phyloP scores from a whole-genome alignment of 305 asterid genomes.

The Withania somnifera region DNA sequence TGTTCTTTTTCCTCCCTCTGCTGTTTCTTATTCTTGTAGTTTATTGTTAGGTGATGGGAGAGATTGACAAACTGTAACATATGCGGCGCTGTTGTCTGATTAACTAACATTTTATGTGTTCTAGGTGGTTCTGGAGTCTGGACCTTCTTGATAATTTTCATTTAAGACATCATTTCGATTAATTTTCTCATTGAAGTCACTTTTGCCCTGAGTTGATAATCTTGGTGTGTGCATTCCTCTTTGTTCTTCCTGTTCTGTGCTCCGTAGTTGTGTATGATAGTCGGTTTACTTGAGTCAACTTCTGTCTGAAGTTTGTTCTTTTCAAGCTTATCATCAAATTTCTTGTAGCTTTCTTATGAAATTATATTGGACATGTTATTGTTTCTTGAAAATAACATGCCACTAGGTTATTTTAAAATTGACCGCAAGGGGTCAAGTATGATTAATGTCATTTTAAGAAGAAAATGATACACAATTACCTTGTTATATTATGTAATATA shows the following conservation, averaged over 20 bases:
- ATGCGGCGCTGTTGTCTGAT: conserved; percentile 42
- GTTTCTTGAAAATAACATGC: no score
- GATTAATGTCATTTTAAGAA: no score
- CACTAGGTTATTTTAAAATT: no score
- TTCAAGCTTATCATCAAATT: background rate
- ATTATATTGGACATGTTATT: no score
- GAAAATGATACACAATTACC: no score
- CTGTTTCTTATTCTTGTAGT: background rate
- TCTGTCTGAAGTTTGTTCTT: background rate
- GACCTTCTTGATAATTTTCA: background rate
- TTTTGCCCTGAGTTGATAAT: background rate
- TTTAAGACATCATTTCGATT: background rate
- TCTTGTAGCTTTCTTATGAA: no score
- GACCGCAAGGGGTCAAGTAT: no score
- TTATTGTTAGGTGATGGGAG: conserved; percentile 39
- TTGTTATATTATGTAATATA: no score
- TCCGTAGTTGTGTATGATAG: background rate
- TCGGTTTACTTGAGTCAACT: no score
- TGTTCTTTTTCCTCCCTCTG: conserved; percentile 1
- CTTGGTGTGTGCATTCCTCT: background rate
- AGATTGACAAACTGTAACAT: conserved; percentile 60
- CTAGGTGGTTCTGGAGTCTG: background rate
- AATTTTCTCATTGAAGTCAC: background rate
- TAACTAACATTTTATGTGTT: background rate
- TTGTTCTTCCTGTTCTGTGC: background rate